Conservation (phyloP, 2,329 filamentous ascomycete genomes). For the Calonectria crousiana region DNA sequence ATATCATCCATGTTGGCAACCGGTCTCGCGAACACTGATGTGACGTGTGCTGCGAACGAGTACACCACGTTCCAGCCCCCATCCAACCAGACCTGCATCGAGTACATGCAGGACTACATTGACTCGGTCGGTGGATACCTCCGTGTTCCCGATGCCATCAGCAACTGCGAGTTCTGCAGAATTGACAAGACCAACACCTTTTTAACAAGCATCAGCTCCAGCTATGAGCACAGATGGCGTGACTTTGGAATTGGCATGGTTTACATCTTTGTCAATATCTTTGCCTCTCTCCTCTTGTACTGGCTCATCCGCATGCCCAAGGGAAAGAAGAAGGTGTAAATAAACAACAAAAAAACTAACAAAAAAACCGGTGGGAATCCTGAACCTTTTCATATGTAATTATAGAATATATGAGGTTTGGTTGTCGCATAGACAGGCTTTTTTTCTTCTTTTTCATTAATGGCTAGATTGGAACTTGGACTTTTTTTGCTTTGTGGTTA, state of each 20-base stretch:
- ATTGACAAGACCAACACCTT: conserved; percentile 56
- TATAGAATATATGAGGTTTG: conserved; percentile 4
- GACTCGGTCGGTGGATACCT: conserved; percentile 60
- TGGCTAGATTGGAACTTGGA: conserved; percentile 9
- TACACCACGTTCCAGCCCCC: conserved; percentile 73
- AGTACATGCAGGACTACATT: conserved; percentile 66
- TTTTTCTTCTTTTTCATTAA: conserved; percentile 2
- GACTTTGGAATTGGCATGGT: conserved; percentile 69
- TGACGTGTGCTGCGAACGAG: conserved; percentile 73
- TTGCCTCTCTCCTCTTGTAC: conserved; percentile 63
- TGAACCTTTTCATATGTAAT: conserved; percentile 11
- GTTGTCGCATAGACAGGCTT: conserved; percentile 6
- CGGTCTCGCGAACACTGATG: conserved; percentile 42
- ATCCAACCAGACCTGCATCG: conserved; percentile 61
- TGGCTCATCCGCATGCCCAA: conserved; percentile 59
- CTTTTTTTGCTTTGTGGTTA: not conserved
- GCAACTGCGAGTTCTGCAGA: conserved; percentile 60
- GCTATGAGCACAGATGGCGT: conserved; percentile 66
- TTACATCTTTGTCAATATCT: conserved; percentile 66
- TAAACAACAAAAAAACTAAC: not conserved
- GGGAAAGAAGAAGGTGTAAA: conserved; percentile 42
- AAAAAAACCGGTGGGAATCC: conserved; percentile 11
- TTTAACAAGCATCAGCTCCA: conserved; percentile 55
- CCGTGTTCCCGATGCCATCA: conserved; percentile 64
- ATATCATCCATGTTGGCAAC: conserved; percentile 44